Percentiles rank a stretch among this genome's conserved stretches.
These are phyloP conservation scores for Vachellia pachyceras DNA, from an alignment of 306 rosid genomes.

Conservation along the genomic window DNA sequence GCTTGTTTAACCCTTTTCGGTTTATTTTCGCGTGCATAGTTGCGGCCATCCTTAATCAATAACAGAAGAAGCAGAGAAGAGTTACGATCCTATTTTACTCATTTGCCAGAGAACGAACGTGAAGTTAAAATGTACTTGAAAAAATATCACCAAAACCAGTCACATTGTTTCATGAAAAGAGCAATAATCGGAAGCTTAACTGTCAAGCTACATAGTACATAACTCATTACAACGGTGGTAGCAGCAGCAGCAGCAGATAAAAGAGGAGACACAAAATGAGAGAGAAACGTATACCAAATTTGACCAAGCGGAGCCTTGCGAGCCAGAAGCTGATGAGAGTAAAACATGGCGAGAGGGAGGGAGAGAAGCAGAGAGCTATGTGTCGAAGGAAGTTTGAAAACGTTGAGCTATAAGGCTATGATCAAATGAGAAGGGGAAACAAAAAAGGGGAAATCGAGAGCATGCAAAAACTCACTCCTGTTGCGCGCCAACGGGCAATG, in stretches of 20 bases:
- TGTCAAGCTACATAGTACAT: background rate
- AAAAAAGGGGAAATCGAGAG: background rate
- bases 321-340: constrained; percentile 31
- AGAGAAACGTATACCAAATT: background rate
- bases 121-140: background rate
- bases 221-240: no score
- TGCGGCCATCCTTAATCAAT: constrained; percentile 24
- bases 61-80: background rate
- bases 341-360: constrained; percentile 2
- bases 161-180: background rate
- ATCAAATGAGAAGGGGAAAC: background rate
- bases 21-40: constrained; percentile 57
- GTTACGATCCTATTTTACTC: background rate
- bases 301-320: constrained; percentile 26
- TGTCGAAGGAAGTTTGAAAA: background rate
- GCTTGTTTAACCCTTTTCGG: constrained; percentile 68
- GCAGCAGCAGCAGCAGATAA: background rate
- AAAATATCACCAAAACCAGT: background rate
- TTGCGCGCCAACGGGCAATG: background rate
- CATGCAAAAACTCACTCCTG: background rate
- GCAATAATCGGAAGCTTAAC: background rate
- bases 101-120: background rate
- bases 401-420: background rate
- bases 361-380: background rate
- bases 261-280: constrained; percentile 1